phyloP scores from a whole-genome alignment of 371 early-diverging fungal genomes.

The Mortierella sp. region DNA sequence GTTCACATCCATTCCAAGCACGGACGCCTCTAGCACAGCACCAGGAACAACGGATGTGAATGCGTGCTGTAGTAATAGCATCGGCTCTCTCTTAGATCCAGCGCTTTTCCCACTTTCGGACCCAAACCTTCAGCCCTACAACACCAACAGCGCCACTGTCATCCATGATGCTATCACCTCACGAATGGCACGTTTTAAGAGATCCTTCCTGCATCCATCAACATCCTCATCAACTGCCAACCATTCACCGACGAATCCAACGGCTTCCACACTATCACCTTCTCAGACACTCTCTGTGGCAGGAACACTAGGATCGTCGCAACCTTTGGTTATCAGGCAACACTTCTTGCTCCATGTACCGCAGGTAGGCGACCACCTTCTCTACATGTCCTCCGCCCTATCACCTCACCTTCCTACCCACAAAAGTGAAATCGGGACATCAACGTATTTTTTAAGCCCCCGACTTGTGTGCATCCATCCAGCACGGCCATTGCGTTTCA shows the following conservation, averaged over 20 bases:
- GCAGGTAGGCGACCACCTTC: constrained; percentile 21
- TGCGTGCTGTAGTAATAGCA: not conserved
- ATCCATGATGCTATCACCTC: constrained; percentile 42
- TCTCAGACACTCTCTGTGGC: not conserved
- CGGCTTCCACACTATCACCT: not conserved
- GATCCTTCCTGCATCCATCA: constrained; percentile 24
- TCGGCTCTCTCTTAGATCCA: constrained; percentile 30
- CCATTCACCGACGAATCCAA: constrained; percentile 1
- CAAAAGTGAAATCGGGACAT: too few species aligned
- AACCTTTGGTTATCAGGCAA: constrained; percentile 24
- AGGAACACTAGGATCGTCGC: constrained; percentile 7
- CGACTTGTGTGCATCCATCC: constrained; percentile 3
- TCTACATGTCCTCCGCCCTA: not conserved
- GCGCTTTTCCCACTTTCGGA: constrained; percentile 28
- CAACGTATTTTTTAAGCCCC: too few species aligned
- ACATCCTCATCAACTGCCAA: constrained; percentile 7
- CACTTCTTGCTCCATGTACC: constrained; percentile 51
- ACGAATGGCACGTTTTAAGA: constrained; percentile 41
- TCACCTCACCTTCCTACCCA: too few species aligned
- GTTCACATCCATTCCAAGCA: not conserved
- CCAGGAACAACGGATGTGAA: not conserved
- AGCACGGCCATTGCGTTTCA: not conserved
- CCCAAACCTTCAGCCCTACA: constrained; percentile 23
- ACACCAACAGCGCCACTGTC: constrained; percentile 13
- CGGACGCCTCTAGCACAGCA: not conserved